Conservation (phyloP, 495 filamentous ascomycete species). For the Lentithecium fluviatile region DNA sequence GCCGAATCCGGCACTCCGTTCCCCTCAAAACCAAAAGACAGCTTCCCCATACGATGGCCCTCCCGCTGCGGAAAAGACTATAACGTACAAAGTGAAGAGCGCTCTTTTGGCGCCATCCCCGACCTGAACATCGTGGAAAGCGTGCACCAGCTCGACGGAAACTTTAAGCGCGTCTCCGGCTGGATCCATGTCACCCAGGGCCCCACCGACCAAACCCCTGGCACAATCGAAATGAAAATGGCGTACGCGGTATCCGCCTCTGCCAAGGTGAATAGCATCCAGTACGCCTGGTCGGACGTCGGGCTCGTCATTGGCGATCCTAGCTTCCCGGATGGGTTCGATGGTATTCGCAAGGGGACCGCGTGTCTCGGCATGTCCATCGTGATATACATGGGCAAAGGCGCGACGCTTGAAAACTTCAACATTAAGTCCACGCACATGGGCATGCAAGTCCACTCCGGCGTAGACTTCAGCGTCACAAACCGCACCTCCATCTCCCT, state of each 20-base stretch:
- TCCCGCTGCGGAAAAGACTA: constrained; percentile 25
- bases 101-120: constrained; percentile 6
- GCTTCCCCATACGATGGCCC: constrained; percentile 29
- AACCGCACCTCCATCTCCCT: constrained; percentile 30
- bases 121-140: constrained; percentile 19
- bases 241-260: constrained; percentile 24
- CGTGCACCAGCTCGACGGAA: constrained; percentile 20
- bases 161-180: constrained; percentile 21
- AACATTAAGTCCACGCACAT: constrained; percentile 18
- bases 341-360: constrained; percentile 13
- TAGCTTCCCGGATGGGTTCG: constrained; percentile 4
- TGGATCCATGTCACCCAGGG: constrained; percentile 28
- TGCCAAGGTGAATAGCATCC: constrained; percentile 13
- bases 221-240: constrained; percentile 21
- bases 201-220: constrained; percentile 17
- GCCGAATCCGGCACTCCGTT: not conserved
- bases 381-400: constrained; percentile 21
- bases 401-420: constrained; percentile 27
- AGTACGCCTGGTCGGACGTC: constrained; percentile 6
- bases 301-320: constrained; percentile 18
- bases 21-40: constrained; percentile 14
- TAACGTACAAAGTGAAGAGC: constrained; percentile 16
- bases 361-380: constrained; percentile 28
- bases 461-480: constrained; percentile 20
- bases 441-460: constrained; percentile 25